phyloP scores from a whole-genome alignment of 257 asterid genomes.

The Solanum arcanum region DNA sequence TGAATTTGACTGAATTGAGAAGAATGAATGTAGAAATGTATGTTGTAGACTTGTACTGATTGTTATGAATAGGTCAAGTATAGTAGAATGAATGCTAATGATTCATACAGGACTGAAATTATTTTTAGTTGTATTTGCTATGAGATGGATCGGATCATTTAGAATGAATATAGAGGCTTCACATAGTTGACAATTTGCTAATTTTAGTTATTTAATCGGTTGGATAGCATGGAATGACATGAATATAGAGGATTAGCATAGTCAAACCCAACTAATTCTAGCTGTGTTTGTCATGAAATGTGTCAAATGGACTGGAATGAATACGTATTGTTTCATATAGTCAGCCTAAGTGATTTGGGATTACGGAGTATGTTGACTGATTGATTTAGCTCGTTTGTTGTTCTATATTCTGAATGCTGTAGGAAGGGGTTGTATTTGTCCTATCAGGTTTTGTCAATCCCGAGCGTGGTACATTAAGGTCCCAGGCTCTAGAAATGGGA shows the following conservation, averaged over 20 bases:
- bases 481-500: constrained; percentile 92
- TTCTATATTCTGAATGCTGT: constrained; percentile 1
- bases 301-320: neutral
- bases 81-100: neutral
- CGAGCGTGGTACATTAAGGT: constrained; percentile 66
- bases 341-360: neutral
- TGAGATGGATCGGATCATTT: neutral
- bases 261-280: neutral
- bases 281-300: neutral
- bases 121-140: neutral
- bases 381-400: neutral
- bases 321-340: neutral
- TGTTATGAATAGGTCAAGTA: neutral
- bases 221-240: neutral
- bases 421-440: constrained; percentile 84
- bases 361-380: neutral
- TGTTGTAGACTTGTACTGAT: neutral
- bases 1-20: neutral
- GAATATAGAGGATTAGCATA: neutral
- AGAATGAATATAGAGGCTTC: neutral
- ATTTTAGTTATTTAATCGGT: neutral
- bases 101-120: neutral
- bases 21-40: neutral
- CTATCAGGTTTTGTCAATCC: constrained; percentile 96
- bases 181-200: neutral